phyloP scores from a whole-genome alignment of 306 rosid genomes.

The Ochetophila trinervis region DNA sequence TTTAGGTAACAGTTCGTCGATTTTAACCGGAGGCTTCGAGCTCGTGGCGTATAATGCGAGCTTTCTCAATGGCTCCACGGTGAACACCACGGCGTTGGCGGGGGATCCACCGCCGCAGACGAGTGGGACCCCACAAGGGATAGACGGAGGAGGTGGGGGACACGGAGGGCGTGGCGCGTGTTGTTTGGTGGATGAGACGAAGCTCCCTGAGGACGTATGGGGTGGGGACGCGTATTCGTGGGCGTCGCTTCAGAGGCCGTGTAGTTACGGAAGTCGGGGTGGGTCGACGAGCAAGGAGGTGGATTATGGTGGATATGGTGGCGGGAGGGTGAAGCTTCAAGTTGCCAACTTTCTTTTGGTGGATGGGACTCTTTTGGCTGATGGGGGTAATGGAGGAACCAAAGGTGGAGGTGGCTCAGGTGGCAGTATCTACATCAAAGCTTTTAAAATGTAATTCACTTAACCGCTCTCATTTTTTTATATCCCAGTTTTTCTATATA shows the following conservation, averaged over 20 bases:
- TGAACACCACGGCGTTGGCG: conserved; percentile 78
- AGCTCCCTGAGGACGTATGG: conserved; percentile 98
- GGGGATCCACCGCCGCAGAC: conserved; percentile 94
- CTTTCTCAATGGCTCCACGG: conserved; percentile 65
- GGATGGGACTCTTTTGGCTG: conserved; percentile 77
- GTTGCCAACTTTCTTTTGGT: conserved; percentile 51
- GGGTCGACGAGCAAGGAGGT: conserved; percentile 72
- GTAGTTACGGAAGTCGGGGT: conserved; percentile 80
- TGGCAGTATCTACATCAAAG: conserved; percentile 90
- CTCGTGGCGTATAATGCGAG: conserved; percentile 60
- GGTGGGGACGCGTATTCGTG: conserved; percentile 96
- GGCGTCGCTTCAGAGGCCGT: conserved; percentile 76
- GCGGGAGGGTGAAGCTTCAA: conserved; percentile 62
- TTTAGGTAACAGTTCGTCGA: conserved; percentile 68
- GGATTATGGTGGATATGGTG: conserved; percentile 90
- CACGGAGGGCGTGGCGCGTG: conserved; percentile 98
- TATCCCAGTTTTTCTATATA: background rate
- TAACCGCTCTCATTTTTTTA: conserved; percentile 9
- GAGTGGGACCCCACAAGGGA: conserved; percentile 90
- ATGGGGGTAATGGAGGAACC: conserved; percentile 79
- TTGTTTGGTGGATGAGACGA: conserved; percentile 61
- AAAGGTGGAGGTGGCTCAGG: conserved; percentile 99
- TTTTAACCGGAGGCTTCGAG: conserved; percentile 76
- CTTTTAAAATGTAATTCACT: conserved; percentile 70
- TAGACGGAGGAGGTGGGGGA: conserved; percentile 87